phyloP scores from a whole-genome alignment of 2,329 filamentous ascomycete species.

The Sporothrix brunneoviolacea region DNA sequence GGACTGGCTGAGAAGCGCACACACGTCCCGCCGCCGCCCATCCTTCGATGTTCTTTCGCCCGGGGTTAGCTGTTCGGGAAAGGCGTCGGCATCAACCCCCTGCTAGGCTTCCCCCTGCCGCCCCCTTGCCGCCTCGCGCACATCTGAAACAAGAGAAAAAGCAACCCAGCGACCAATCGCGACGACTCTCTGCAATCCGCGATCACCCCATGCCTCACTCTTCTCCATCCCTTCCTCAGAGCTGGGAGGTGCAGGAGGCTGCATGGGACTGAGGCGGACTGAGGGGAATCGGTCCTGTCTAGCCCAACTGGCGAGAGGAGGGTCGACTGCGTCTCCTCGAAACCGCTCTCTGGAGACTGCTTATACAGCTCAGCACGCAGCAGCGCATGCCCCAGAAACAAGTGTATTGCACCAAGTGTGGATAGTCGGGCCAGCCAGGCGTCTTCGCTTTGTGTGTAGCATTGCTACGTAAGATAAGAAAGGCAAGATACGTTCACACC shows the following conservation, averaged over 20 bases:
- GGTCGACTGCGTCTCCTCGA: too few species aligned
- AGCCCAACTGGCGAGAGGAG: too few species aligned
- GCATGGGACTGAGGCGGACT: not conserved
- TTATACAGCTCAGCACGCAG: too few species aligned
- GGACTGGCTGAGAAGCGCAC: too few species aligned
- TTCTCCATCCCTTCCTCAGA: not conserved
- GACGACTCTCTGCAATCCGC: not conserved
- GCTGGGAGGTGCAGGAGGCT: not conserved
- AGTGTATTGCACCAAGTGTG: too few species aligned
- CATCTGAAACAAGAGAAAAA: conserved; percentile 9
- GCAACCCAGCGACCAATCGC: conserved; percentile 2
- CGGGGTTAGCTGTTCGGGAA: not conserved
- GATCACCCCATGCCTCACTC: not conserved
- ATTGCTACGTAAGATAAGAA: too few species aligned
- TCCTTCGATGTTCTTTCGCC: not conserved
- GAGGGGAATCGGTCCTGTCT: too few species aligned
- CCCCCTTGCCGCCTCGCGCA: conserved; percentile 8
- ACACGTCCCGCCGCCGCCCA: not conserved
- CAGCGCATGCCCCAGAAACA: too few species aligned
- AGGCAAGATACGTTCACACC: too few species aligned
- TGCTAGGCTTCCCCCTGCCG: not conserved
- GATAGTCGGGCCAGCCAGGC: too few species aligned
- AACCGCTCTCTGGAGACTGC: too few species aligned
- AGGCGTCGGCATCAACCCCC: not conserved
- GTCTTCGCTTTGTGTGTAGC: too few species aligned